These are phyloP conservation scores for Penicillium odoratum DNA, from an alignment of 495 filamentous ascomycete species.

Conservation along the genomic window DNA sequence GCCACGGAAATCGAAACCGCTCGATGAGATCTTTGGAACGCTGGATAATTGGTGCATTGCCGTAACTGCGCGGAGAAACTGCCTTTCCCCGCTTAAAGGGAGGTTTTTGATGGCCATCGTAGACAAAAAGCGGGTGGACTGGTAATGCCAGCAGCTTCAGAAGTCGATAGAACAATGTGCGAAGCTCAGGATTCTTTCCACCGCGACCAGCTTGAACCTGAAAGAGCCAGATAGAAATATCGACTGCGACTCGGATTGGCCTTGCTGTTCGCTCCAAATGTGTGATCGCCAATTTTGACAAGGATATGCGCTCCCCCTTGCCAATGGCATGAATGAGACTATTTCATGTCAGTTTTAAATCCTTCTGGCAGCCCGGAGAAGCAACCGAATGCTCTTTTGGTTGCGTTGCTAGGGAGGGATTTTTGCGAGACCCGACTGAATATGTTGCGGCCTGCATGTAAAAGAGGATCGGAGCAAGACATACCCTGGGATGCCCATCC, in stretches of 20 bases:
- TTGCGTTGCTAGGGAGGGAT: slow-evolving; percentile 5
- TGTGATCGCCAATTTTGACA: slow-evolving; percentile 78
- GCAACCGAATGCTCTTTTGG: not conserved
- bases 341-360: not conserved
- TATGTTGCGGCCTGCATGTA: slow-evolving; percentile 6
- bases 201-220: slow-evolving; percentile 85
- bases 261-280: slow-evolving; percentile 67
- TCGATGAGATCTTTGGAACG: slow-evolving; percentile 77
- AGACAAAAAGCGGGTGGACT: slow-evolving; percentile 91
- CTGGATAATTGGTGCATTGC: slow-evolving; percentile 50
- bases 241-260: slow-evolving; percentile 85
- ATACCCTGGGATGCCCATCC: slow-evolving; percentile 51
- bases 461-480: slow-evolving; percentile 11
- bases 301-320: slow-evolving; percentile 71
- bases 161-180: slow-evolving; percentile 91
- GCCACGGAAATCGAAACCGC: slow-evolving; percentile 79
- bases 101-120: slow-evolving; percentile 89
- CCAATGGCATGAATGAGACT: slow-evolving; percentile 92
- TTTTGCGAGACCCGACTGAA: slow-evolving; percentile 12
- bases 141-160: slow-evolving; percentile 76
- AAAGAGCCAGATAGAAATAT: slow-evolving; percentile 97
- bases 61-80: slow-evolving; percentile 38
- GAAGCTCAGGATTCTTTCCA: slow-evolving; percentile 85
- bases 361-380: not conserved
- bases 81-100: slow-evolving; percentile 79